Base-by-base conservation (phyloP, 371 early-diverging fungal genomes). In the Fennellomyces sp. region DNA sequence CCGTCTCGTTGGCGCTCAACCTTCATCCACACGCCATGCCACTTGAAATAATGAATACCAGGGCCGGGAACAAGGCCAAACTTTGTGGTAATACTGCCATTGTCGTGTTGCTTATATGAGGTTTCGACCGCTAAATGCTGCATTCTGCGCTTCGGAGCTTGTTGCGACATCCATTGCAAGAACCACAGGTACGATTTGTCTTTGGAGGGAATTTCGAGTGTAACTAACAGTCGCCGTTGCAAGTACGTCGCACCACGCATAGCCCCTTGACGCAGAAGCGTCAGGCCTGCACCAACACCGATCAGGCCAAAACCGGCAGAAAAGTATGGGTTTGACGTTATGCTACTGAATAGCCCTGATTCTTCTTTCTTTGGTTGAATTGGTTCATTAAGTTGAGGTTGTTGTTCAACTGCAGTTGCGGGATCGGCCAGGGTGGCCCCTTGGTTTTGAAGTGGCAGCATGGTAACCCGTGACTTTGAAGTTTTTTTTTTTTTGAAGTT, bases 111-210 rank as follows among this genome's bases (percentile, higher is more conserved):
- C 55, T 87, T 85, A 68, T 90, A 94, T 38, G 82, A 75, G 0
- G 98, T 98, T 59, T 95, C 91, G 0, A 98, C 95, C 0, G 94
- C 86, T 30, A 97, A 66, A 59, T 95, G 91, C 49, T 91, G 90
- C 25, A 91, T 80, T 49, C 74, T 69, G 23, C 74, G 72, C 36
- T 70, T 76, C 59, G 87, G 68, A 63, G 83, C 72, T 70, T 89
- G 84, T 70, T 84, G 78, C 6, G 86, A 79, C 87, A 89, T 89
- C 97, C 97, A 97, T 30, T 93, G 86, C 27, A 97, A 72, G 56
- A 97, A 90, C 99, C 99, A 98, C 23, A 83, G 70, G 74, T 97
- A 97, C 15, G 90, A 85, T 63, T 91, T 92, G 72, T 98, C 99
- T 67, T 94, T 92, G 63, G 88, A 88, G 4, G 95, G 95, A 39